Evolutionary conservation across 345 rosid genomes (phyloP).

Genomic region (Euphorbia lathyris): DNA sequence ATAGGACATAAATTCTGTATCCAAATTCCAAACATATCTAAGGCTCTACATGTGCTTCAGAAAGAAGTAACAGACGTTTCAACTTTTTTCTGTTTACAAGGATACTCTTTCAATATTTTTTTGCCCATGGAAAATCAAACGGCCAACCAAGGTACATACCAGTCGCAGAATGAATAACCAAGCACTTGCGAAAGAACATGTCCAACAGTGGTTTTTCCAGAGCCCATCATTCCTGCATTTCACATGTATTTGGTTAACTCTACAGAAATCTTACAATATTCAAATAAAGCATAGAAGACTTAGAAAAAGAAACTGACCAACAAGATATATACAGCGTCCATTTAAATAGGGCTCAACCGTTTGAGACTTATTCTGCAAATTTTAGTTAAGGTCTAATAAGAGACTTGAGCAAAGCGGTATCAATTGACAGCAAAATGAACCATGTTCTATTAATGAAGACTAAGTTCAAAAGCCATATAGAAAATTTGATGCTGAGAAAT

Average conservation of each 20-base stretch:
- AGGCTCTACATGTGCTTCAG: not conserved
- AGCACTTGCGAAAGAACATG: constrained; percentile 71
- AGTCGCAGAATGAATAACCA: constrained; percentile 68
- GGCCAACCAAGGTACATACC: constrained; percentile 44
- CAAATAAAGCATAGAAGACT: constrained; percentile 9
- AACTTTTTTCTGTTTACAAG: not conserved
- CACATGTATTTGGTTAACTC: constrained; percentile 12
- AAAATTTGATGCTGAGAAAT: constrained; percentile 7
- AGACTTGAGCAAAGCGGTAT: constrained; percentile 13
- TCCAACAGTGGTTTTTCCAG: constrained; percentile 94
- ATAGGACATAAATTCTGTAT: not conserved
- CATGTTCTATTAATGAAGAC: not conserved
- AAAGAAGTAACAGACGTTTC: not conserved
- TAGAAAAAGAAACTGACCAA: constrained; percentile 61
- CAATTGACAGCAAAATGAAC: not conserved
- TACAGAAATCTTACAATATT: constrained; percentile 5
- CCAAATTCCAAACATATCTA: not conserved
- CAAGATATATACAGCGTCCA: constrained; percentile 84
- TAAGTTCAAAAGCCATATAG: constrained; percentile 3
- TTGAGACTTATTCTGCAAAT: constrained; percentile 71
- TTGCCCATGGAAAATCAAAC: not conserved
- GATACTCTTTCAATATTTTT: constrained; percentile 7
- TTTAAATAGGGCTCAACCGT: constrained; percentile 68
- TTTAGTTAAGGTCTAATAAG: constrained; percentile 28
- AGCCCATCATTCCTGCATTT: constrained; percentile 91